Percentiles rank a stretch among this genome's conserved stretches.
These are phyloP conservation scores for Gigaspora rosea DNA, from an alignment of 192 early-diverging fungal species.

Conservation along the genomic window DNA sequence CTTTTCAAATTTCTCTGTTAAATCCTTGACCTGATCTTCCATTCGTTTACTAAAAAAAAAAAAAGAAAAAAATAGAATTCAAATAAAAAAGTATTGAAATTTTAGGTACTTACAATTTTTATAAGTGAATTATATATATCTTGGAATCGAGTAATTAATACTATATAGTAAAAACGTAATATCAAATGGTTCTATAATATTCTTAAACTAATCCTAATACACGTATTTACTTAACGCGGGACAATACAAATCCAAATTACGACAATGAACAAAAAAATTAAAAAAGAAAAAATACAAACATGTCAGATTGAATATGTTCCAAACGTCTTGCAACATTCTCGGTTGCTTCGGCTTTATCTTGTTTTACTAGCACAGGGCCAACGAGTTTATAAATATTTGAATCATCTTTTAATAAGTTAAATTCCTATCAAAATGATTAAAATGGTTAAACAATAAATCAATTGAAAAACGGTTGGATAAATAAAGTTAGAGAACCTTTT, in stretches of 20 bases:
- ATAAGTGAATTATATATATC: no score
- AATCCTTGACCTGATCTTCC: conserved; percentile 77
- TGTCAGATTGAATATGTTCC: conserved; percentile 85
- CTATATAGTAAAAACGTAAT: no score
- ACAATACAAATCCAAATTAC: background rate
- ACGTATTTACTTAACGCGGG: no score
- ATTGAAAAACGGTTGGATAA: conserved; percentile 14
- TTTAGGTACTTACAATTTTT: background rate
- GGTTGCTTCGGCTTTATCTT: conserved; percentile 82
- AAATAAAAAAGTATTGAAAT: background rate
- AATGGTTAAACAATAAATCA: background rate
- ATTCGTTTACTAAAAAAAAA: conserved; percentile 66
- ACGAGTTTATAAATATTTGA: conserved; percentile 94
- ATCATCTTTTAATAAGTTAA: conserved; percentile 76
- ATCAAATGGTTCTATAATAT: no score
- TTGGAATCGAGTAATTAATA: no score
- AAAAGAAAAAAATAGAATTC: no score
- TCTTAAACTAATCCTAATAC: no score
- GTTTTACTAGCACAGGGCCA: conserved; percentile 94
- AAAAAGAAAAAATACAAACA: conserved; percentile 55
- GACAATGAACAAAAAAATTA: background rate
- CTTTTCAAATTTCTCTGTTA: conserved; percentile 81
- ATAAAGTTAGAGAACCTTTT: conserved; percentile 58
- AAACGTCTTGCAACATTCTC: conserved; percentile 93
- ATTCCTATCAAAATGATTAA: conserved; percentile 64